Evolutionary conservation across 176 grass and related monocot species (phyloP), one percentile per base, ranked within the genome.

Genomic region (Oryza officinalis): DNA sequence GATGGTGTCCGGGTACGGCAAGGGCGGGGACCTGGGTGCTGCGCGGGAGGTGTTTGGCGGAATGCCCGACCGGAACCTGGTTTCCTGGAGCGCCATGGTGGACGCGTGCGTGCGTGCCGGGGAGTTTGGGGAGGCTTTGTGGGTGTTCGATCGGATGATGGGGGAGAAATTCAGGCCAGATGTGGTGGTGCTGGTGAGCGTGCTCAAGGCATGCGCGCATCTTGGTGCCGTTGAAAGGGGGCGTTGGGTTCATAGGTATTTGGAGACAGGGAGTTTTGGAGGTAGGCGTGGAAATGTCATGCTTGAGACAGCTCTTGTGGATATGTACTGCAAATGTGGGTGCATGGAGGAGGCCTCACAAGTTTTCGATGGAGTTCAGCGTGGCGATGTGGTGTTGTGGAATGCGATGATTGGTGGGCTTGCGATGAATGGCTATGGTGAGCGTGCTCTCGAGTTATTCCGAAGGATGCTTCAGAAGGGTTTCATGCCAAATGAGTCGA

Each of bases 271-370:
- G 22, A 32, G 54, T 12, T 37, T 89, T 40, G 64, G n/a, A 2
- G 63, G 67, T 13, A 87, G 7, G 33, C 17, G 43, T 26, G 65
- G 54, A 63, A 91, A 89, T 79, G 69, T 87, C 68, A 83, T 87
- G 44, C 81, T 91, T 10, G 84, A 72, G 63, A 94, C 89, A 0
- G 87, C 89, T 0, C 81, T 87, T 23, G 84, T 94, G 2, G 92
- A 94, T 74, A 94, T 91, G 92, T 94, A 94, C 72, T 89, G 86
- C 69, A 94, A 91, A 33, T 94, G 92, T 0, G 92, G 92, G 13
- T 83, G 87, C 60, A 80, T 89, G 79, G 77, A 87, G 46, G 89
- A 94, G 81, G 87, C 92, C 0, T 82, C 75, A 77, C 11, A 22
- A 18, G 84, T 91, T 41, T 91, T 91, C 8, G 65, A 79, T n/a